Evolutionary conservation across 1,284 basidiomycete genomes (phyloP), one percentile per base, ranked within the genome.

Genomic region (Ceratobasidium sp.): DNA sequence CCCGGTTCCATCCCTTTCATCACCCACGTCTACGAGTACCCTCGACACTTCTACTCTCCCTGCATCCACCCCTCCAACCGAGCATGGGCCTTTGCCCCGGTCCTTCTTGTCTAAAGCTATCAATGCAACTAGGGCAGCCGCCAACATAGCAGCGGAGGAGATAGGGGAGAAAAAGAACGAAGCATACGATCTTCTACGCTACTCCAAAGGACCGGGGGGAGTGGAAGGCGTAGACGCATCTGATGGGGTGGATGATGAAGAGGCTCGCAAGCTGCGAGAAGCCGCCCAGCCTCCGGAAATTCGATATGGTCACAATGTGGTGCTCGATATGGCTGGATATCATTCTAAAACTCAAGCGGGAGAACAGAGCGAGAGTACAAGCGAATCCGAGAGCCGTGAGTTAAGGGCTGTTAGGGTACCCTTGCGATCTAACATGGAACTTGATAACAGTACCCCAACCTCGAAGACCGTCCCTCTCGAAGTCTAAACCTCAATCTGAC

Each of bases 261-360:
- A 71, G 31, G 70, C 60, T 20, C 80, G 81, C 7, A 82, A 87
- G 70, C 82, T 83, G 50, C 89, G 90, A 22, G 84, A 85, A 5
- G 64, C 64, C 22, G 80, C 81, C 8, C 82, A 87, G 70, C 82
- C 83, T 50, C 89, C 90, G 22, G 84, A 85, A 4, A 85, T 94
- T 0, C 80, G 87, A 52, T 92, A 93, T 74, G 87, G 84, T 45
- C 79, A 85, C 67, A 84, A 92, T 85, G 76, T 81, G 80, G 79
- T 80, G 25, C 71, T 83, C 71, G 78, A 79, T 73, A 80, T 81
- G 76, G 78, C 77, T 8, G 83, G 83, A 0, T 83, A 82, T 75
- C 77, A 78, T 62, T 75, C 40, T 67, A 73, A 49, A 25, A 43
- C 64, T n/a, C 64, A 67, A 50, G 70, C 25, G 55, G 72, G 35